Evolutionary conservation across 1,284 basidiomycete genomes (phyloP).

Genomic region (Entoloma clypeatum): DNA sequence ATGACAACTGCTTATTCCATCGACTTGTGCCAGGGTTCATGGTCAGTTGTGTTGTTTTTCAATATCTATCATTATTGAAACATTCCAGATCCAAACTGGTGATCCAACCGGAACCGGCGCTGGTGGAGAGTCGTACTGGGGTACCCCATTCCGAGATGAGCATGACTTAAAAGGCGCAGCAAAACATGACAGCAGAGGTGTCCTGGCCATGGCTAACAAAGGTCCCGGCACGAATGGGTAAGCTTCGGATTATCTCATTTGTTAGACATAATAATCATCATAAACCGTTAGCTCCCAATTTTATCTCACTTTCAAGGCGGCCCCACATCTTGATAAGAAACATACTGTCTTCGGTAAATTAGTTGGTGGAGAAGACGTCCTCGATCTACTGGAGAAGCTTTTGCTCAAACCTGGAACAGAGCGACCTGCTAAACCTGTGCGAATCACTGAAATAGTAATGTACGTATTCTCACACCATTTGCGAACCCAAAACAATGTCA

Average conservation of each 20-base stretch:
- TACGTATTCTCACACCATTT: constrained; percentile 32
- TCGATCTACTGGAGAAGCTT: constrained; percentile 80
- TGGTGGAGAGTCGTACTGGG: constrained; percentile 95
- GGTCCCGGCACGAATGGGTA: constrained; percentile 82
- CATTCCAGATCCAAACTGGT: constrained; percentile 88
- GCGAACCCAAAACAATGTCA: not conserved
- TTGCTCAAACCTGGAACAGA: constrained; percentile 84
- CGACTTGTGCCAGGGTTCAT: constrained; percentile 96
- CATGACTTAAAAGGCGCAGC: constrained; percentile 81
- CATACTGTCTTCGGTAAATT: constrained; percentile 97
- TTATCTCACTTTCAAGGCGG: constrained; percentile 82
- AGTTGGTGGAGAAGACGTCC: constrained; percentile 89
- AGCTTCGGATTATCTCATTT: too few species aligned
- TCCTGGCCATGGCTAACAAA: constrained; percentile 90
- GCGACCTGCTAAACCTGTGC: constrained; percentile 78
- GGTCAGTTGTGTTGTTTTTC: constrained; percentile 43
- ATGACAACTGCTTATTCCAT: constrained; percentile 88
- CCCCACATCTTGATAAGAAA: constrained; percentile 79
- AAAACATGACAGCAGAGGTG: constrained; percentile 79
- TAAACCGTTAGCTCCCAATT: constrained; percentile 86
- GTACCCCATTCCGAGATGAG: constrained; percentile 93
- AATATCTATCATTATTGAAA: constrained; percentile 2
- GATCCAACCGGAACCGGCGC: constrained; percentile 95
- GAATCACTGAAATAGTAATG: constrained; percentile 77
- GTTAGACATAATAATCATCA: too few species aligned